Percentiles rank a stretch among this genome's conserved stretches.
Conservation (phyloP, 2,329 filamentous ascomycete species). For the Trichoderma aggressivum region DNA sequence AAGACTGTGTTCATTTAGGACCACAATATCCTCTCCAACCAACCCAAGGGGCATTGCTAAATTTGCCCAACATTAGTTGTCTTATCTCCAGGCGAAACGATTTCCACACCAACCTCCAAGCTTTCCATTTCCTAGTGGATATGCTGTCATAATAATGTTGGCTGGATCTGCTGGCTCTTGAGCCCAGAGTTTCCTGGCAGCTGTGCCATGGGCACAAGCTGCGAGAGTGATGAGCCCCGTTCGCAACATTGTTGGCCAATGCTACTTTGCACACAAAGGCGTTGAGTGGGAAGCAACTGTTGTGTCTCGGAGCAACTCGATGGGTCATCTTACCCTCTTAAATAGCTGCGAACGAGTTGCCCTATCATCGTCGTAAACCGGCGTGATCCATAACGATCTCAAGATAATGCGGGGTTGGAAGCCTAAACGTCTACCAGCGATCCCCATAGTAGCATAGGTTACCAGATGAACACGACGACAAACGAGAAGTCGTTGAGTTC, state of each 20-base stretch:
- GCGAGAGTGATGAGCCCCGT: background rate
- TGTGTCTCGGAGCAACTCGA: no score
- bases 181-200: conserved; percentile 4
- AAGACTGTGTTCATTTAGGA: conserved; percentile 21
- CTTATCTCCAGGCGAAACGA: background rate
- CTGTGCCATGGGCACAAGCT: background rate
- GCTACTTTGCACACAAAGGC: background rate
- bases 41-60: conserved; percentile 21
- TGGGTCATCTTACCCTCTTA: background rate
- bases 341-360: background rate
- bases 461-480: background rate
- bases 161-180: conserved; percentile 10
- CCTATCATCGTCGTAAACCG: background rate
- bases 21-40: conserved; percentile 18
- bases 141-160: conserved; percentile 22
- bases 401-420: background rate
- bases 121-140: conserved; percentile 23
- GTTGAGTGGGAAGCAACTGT: background rate
- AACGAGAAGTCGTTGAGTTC: background rate
- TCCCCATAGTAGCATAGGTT: background rate
- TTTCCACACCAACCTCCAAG: conserved; percentile 19
- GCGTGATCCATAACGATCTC: background rate
- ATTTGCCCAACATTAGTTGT: background rate
- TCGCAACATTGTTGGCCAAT: background rate
- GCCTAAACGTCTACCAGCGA: background rate